Evolutionary conservation across 768 basidiomycete species (phyloP), one percentile per base, ranked within the genome.

Genomic region (Suillus tomentosus): DNA sequence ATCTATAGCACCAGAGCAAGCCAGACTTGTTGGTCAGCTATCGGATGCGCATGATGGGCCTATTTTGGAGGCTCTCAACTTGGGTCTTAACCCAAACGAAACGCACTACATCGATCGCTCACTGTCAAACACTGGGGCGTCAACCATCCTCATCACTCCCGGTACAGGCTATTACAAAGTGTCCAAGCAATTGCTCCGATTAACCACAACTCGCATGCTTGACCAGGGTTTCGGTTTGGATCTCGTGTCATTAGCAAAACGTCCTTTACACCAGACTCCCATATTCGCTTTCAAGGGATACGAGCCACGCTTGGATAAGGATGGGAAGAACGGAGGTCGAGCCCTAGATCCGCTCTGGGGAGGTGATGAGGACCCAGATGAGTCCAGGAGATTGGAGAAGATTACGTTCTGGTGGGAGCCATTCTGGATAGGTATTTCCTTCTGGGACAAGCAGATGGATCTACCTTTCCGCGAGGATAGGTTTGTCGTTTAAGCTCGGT

Each of bases 41-140:
- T 93, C 91, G 0, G 88, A 85, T 73, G 96, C 97, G 0, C 94
- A 96, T 69, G 95, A 99, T 67, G 95, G 95, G 1, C 95, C 95
- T 47, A 82, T 99, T n/a, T 84, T 99, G 6, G 97, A 99, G 76
- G 94, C 95, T 2, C 82, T 99, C 60, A 99, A 99, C 71, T 84
- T 99, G 53, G 92, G 88, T 0, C 83, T 98, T 17, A 96, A 95
- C 71, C 93, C 96, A 0, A 90, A 90, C 17, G 96, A 99, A 77
- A 92, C 90, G 2, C 94, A 97, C 73, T 96, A 97, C 72, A 88
- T 99, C 67, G 97, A 99, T 74, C 89, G 97, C 22, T 97, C 96
- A 39, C 80, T 99, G 10, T 92, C 90, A 3, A 82, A 95, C 15
- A 99, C 96, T 0, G 96, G 96, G 24, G 78, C 89, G 1, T 87